Evolutionary conservation across 2,329 filamentous ascomycete species (phyloP).

Genomic region (Raffaelea arxii): DNA sequence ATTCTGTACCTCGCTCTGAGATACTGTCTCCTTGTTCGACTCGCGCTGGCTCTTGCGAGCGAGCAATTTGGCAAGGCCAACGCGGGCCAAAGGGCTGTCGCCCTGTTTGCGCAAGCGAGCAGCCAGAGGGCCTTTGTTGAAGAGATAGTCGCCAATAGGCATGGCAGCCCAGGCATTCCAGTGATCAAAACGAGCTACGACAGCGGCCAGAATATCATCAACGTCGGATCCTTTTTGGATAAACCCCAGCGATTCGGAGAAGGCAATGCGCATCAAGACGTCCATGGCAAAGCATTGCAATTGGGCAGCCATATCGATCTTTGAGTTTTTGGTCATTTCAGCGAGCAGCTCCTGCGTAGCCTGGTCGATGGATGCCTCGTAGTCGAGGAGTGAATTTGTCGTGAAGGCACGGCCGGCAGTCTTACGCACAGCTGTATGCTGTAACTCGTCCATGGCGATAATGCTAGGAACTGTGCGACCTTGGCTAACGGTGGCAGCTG

Average conservation of each 20-base stretch:
- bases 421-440: conserved; percentile 1
- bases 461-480: background rate
- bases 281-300: conserved; percentile 4
- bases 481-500: background rate
- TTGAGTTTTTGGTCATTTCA: background rate
- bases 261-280: conserved; percentile 2
- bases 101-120: background rate
- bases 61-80: conserved; percentile 1
- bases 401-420: conserved; percentile 1
- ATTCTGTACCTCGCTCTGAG: background rate
- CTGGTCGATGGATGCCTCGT: conserved; percentile 1
- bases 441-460: background rate
- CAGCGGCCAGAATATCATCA: conserved; percentile 9
- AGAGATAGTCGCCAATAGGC: background rate
- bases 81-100: conserved; percentile 1
- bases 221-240: conserved; percentile 11
- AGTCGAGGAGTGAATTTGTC: conserved; percentile 1
- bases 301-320: background rate
- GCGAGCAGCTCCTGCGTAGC: background rate
- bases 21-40: background rate
- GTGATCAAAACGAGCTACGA: conserved; percentile 3
- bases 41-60: background rate
- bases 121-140: background rate
- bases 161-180: conserved; percentile 5
- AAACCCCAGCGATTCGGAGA: conserved; percentile 1